Evolutionary conservation across 2,329 filamentous ascomycete species (phyloP).

Genomic region (Colletotrichum gloeosporioides): DNA sequence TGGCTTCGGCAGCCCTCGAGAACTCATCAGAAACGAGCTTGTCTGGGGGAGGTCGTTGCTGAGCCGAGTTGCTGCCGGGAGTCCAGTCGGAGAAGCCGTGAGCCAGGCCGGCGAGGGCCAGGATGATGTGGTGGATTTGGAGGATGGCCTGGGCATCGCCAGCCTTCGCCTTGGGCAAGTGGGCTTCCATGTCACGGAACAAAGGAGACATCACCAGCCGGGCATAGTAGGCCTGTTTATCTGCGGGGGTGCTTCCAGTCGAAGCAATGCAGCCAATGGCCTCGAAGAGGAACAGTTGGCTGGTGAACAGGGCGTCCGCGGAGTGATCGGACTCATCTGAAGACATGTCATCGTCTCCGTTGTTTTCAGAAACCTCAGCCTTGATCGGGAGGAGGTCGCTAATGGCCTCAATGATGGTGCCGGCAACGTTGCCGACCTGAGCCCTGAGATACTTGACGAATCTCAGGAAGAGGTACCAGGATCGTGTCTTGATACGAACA

Average conservation of each 20-base stretch:
- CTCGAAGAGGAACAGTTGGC: slow-evolving; percentile 93
- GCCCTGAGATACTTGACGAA: slow-evolving; percentile 86
- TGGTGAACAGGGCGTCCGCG: slow-evolving; percentile 88
- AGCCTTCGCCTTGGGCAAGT: slow-evolving; percentile 76
- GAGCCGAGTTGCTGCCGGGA: slow-evolving; percentile 59
- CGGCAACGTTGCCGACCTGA: slow-evolving; percentile 86
- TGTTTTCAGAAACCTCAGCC: slow-evolving; percentile 82
- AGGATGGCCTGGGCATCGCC: slow-evolving; percentile 83
- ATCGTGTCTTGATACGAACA: slow-evolving; percentile 84
- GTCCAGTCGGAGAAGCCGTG: slow-evolving; percentile 93
- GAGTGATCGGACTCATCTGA: slow-evolving; percentile 91
- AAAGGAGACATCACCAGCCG: slow-evolving; percentile 89
- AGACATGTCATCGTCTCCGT: slow-evolving; percentile 89
- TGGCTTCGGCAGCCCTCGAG: slow-evolving; percentile 83
- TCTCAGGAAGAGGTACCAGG: slow-evolving; percentile 96
- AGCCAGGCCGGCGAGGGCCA: slow-evolving; percentile 91
- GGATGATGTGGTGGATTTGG: slow-evolving; percentile 95
- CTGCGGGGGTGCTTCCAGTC: slow-evolving; percentile 74
- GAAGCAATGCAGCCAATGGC: slow-evolving; percentile 93
- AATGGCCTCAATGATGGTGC: slow-evolving; percentile 90
- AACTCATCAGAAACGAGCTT: slow-evolving; percentile 85
- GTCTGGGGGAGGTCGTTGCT: slow-evolving; percentile 54
- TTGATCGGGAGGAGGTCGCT: slow-evolving; percentile 88
- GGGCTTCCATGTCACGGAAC: slow-evolving; percentile 85
- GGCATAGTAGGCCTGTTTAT: slow-evolving; percentile 87